Base-by-base conservation (phyloP, 331 rosid genomes). In the Erythrophleum ivorense region DNA sequence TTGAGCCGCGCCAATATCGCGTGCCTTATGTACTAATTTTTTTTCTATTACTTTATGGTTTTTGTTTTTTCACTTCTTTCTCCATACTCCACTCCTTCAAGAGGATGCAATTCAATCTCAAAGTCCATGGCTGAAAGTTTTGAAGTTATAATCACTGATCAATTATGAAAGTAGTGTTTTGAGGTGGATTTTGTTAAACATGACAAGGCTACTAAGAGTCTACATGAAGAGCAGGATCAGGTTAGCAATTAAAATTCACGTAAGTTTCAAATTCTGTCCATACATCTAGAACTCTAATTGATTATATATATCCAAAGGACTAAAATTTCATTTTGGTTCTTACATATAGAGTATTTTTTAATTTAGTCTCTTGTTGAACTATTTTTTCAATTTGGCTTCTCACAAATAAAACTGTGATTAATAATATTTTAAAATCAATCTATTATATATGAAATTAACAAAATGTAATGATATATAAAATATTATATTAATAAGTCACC, bases 1-100 rank as follows among this genome's bases (percentile, higher is more conserved):
- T 84, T 89, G 88, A 89, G 87, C 88, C 87, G 88, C 78, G 88
- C 85, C 86, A 85, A 87, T 89, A 87, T 87, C 90, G 18, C 78
- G 78, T 58, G 58, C 69, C 81, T 49, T 29, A 5, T 43, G 11
- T 53, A 54, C 46, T 75, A 36, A 31, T 21, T 19, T 54, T 54
- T 41, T 15, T 33, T 57, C n/a, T 67, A 18, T 40, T 14, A 8
- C 8, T 14, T 41, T 41, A 9, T 46, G 36, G 19, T 50, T 15
- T 16, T 53, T 1, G 24, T 1, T 29, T 7, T 58, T n/a, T 8
- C 41, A 52, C 81, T 53, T 6, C 8, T 48, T 9, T 48, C 53
- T 48, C 53, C 9, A 3, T 48, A 11, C 53, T 11, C 63, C 48
- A 43, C 48, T 43, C 1, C 4, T 34, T 65, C 0, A 3, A 6